Evolutionary conservation across 2,329 filamentous ascomycete genomes (phyloP), one percentile per base, ranked within the genome.

Genomic region (Berkeleyomyces basicola): DNA sequence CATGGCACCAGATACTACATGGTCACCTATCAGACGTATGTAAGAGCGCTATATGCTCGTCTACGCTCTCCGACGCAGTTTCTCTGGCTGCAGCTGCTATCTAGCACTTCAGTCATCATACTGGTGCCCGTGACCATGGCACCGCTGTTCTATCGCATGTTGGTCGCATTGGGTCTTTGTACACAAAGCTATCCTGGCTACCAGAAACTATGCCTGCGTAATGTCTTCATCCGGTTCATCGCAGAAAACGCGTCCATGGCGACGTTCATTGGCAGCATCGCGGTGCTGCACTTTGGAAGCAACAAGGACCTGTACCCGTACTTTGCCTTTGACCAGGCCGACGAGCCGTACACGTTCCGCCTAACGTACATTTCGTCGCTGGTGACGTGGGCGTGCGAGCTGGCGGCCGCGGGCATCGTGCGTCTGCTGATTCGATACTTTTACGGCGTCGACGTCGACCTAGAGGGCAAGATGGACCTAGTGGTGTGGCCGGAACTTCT

Each of bases 251-350:
- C 82, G 7, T 84, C 79, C 61, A 87, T 87, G 84, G 75, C 82
- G n/a, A 75, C 83, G 47, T 87, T 86, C 67, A 73, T 87, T 6
- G 84, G 83, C 59, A 82, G 80, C 69, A 80, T 86, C 64, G 74
- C 84, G 31, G 83, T 86, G 23, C 72, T 87, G 63, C 84, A 86
- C 70, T 85, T 83, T 68, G 84, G 84, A 44, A 74, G 79, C 66
- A 87, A 87, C 74, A 82, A 82, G 70, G 76, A 84, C 68, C 81
- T 86, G 42, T 87, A 87, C 70, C 84, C 84, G 1, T 87, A 87
- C 70, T 86, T 87, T 68, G 79, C 82, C 37, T 87, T 87, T 70
- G 82, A 83, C 69, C 72, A 74, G 63, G 71, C 72, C 5, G 70
- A 72, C 53, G 75, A 77, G 66, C 73, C 74, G 40, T 86, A 86